A percentile compares a stretch with the other conserved stretches of the same genome.
phyloP scores from a whole-genome alignment of 2,329 filamentous ascomycete species.

The Diaporthe ampelina region DNA sequence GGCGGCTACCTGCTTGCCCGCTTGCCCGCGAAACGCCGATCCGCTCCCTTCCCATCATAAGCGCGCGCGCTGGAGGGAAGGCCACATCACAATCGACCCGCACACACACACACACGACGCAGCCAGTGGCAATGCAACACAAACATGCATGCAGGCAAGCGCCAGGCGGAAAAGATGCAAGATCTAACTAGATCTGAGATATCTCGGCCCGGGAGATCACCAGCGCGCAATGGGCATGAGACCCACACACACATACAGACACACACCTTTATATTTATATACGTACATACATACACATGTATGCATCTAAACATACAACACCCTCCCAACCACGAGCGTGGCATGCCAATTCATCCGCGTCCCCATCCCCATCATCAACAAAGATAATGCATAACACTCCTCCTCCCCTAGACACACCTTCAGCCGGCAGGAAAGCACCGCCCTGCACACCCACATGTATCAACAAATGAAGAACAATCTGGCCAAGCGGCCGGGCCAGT shows the following conservation, averaged over 20 bases:
- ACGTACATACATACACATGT: neutral
- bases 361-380: neutral
- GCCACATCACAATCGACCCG: neutral
- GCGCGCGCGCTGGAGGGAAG: too few relatives aligned
- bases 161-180: too few relatives aligned
- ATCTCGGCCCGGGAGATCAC: constrained; percentile 5
- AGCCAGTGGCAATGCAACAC: constrained; percentile 18
- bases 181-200: neutral
- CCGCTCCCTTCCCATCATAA: neutral
- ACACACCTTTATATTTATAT: neutral
- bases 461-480: constrained; percentile 5
- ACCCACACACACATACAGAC: neutral
- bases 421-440: neutral
- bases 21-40: neutral
- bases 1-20: neutral
- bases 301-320: constrained; percentile 1
- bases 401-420: neutral
- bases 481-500: constrained; percentile 14
- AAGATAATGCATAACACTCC: neutral
- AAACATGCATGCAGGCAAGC: constrained; percentile 14
- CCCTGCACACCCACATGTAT: neutral
- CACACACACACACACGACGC: neutral
- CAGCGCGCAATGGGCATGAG: neutral
- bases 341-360: neutral
- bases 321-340: neutral